Evolutionary conservation across 2,329 filamentous ascomycete genomes (phyloP).

Genomic region (Apiospora malaysiana): DNA sequence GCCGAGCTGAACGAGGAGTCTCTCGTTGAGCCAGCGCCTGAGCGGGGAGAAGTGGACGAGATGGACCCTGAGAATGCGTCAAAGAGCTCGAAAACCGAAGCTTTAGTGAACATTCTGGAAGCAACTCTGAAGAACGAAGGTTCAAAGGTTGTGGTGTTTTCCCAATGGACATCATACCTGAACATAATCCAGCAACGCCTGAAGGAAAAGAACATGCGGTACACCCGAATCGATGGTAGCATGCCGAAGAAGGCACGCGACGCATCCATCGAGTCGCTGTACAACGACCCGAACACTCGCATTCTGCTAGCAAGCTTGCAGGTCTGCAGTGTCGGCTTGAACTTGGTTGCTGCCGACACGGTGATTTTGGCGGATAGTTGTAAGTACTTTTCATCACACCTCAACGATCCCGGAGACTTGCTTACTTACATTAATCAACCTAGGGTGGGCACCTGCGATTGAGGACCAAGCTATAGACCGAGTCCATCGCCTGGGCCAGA

Average conservation of each 20-base stretch:
- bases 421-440: conserved; percentile 25
- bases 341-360: conserved; percentile 84
- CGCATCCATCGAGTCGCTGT: conserved; percentile 69
- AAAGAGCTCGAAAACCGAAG: conserved; percentile 83
- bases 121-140: conserved; percentile 68
- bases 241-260: conserved; percentile 78
- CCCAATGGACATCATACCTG: conserved; percentile 79
- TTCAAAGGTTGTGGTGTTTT: conserved; percentile 77
- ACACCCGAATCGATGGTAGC: conserved; percentile 78
- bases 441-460: conserved; percentile 88
- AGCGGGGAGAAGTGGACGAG: conserved; percentile 52
- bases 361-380: conserved; percentile 83
- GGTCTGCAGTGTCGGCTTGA: conserved; percentile 85
- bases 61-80: conserved; percentile 63
- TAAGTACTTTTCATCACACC: conserved; percentile 38
- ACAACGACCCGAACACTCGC: conserved; percentile 69
- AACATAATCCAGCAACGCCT: conserved; percentile 75
- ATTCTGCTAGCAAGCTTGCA: conserved; percentile 83
- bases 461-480: conserved; percentile 92
- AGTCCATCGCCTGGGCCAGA: conserved; percentile 86
- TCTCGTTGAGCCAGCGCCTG: conserved; percentile 68
- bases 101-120: conserved; percentile 75
- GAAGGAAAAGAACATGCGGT: conserved; percentile 62
- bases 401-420: background rate
- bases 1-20: conserved; percentile 66